A percentile compares a stretch with the other conserved stretches of the same genome.
These are phyloP conservation scores for Eimeria praecox DNA, from an alignment of 169 alveolate genomes.

Conservation along the genomic window DNA sequence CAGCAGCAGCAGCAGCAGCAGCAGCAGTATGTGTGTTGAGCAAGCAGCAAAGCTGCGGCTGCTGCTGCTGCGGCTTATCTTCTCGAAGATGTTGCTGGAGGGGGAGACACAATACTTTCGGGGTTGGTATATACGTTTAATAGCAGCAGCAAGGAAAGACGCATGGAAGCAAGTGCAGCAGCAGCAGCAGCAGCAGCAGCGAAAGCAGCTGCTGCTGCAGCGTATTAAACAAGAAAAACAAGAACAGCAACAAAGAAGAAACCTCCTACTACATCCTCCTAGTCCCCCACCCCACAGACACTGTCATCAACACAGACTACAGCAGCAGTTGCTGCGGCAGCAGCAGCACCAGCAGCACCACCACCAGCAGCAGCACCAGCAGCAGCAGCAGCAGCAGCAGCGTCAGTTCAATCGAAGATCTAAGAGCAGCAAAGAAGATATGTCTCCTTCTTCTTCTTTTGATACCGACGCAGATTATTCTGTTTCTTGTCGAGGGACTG, in stretches of 20 bases:
- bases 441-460: not conserved
- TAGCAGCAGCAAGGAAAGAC: conserved; percentile 41
- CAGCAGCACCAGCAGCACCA: conserved; percentile 35
- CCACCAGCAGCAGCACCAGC: not conserved
- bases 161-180: conserved; percentile 27
- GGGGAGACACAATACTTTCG: not conserved
- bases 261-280: conserved; percentile 15
- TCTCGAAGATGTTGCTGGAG: conserved; percentile 6
- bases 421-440: too few relatives aligned
- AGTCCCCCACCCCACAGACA: conserved; percentile 8
- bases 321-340: not conserved
- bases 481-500: not conserved
- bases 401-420: too few relatives aligned
- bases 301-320: conserved; percentile 13
- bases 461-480: not conserved
- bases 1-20: conserved; percentile 4
- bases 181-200: conserved; percentile 24
- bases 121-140: conserved; percentile 46
- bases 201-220: conserved; percentile 13
- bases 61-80: conserved; percentile 60
- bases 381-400: not conserved
- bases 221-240: conserved; percentile 14
- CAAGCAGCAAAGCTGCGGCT: not conserved
- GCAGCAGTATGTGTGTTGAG: not conserved
- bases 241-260: not conserved